Evolutionary conservation across 805 yeast species (phyloP).

Genomic region (Nematodospora valgi): DNA sequence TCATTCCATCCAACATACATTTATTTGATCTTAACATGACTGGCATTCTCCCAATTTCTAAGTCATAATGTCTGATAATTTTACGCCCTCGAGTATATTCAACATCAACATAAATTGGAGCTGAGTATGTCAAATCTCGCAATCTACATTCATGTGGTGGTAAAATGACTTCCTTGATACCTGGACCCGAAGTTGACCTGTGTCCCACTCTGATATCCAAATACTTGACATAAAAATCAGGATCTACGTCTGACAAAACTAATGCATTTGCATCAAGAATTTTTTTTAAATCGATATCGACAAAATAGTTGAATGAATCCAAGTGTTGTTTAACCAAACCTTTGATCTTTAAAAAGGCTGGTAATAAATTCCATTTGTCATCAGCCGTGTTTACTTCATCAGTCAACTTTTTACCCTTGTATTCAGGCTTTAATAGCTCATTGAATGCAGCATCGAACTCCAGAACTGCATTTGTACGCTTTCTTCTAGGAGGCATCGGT

Average conservation of each 20-base stretch:
- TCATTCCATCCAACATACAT: conserved; percentile 78
- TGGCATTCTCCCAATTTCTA: conserved; percentile 99
- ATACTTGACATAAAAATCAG: conserved; percentile 91
- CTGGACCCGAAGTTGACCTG: conserved; percentile 51
- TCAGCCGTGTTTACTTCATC: conserved; percentile 89
- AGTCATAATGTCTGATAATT: conserved; percentile 82
- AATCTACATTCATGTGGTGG: conserved; percentile 96
- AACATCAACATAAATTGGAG: conserved; percentile 94
- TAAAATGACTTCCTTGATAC: conserved; percentile 55
- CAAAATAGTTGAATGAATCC: conserved; percentile 97
- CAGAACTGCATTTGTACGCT: conserved; percentile 10
- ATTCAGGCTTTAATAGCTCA: conserved; percentile 74
- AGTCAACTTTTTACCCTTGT: conserved; percentile 80
- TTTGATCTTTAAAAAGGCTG: conserved; percentile 93
- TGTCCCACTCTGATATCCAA: conserved; percentile 90
- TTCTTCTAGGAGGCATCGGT: conserved; percentile 15
- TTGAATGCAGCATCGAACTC: conserved; percentile 60
- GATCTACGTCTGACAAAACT: conserved; percentile 92
- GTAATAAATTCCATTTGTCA: conserved; percentile 95
- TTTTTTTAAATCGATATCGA: conserved; percentile 88
- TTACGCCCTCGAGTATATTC: conserved; percentile 95
- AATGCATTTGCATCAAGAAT: conserved; percentile 88
- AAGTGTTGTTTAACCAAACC: conserved; percentile 96
- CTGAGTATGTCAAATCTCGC: conserved; percentile 90
- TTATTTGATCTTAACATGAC: conserved; percentile 92